These are phyloP conservation scores for Hansenula lynferdii DNA, from an alignment of 1,139 yeast species.

Conservation along the genomic window DNA sequence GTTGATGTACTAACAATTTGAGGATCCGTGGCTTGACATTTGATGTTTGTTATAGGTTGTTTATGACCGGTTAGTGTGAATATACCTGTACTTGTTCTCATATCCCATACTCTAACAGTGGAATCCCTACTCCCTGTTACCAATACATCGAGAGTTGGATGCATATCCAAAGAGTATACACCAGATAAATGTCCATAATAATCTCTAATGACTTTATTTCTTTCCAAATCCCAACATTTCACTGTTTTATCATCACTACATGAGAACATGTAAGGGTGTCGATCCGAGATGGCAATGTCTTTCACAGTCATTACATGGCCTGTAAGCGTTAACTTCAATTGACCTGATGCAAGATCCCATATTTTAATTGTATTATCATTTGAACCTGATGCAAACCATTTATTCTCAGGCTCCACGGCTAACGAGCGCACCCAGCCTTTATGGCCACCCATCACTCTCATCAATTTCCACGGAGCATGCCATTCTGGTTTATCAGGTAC, in stretches of 20 bases:
- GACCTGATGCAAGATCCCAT: conserved; percentile 83
- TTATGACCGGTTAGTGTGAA: conserved; percentile 82
- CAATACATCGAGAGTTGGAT: conserved; percentile 83
- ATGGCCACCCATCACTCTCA: conserved; percentile 81
- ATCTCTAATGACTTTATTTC: conserved; percentile 74
- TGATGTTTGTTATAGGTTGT: conserved; percentile 65
- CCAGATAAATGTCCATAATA: conserved; percentile 96
- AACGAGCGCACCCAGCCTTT: conserved; percentile 88
- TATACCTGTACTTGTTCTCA: conserved; percentile 70
- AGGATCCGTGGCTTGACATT: conserved; percentile 70
- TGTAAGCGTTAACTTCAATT: conserved; percentile 68
- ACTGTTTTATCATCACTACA: conserved; percentile 93
- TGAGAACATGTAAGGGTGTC: conserved; percentile 85
- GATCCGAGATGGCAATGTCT: conserved; percentile 63
- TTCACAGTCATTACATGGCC: conserved; percentile 93
- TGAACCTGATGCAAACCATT: conserved; percentile 91
- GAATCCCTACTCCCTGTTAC: conserved; percentile 91
- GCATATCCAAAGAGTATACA: conserved; percentile 75
- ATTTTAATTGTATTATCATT: conserved; percentile 84
- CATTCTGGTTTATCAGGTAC: conserved; percentile 33
- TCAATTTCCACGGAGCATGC: conserved; percentile 66
- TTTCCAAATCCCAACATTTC: conserved; percentile 96
- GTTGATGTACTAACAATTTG: conserved; percentile 79
- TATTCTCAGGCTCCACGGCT: conserved; percentile 78
- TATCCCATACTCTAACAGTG: conserved; percentile 90